Evolutionary conservation across 805 yeast species (phyloP).

Genomic region (Yueomyces sp.): DNA sequence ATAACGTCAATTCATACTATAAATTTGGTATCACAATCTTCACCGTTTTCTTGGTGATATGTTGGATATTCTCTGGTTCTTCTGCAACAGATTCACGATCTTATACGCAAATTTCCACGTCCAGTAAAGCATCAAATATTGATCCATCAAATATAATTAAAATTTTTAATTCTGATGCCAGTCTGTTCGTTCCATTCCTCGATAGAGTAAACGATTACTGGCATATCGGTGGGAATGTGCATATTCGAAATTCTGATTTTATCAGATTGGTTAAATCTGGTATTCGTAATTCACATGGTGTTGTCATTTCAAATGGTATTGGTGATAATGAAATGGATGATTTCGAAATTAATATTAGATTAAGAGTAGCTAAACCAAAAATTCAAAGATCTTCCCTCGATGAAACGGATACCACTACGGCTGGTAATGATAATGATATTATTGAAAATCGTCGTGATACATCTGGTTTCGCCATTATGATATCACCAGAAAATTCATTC

Average conservation of each 20-base stretch:
- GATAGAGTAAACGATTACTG: conserved; percentile 19
- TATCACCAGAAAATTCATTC: conserved; percentile 19
- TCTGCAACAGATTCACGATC: no score
- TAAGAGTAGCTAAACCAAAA: conserved; percentile 5
- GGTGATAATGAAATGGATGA: conserved; percentile 23
- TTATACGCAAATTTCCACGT: no score
- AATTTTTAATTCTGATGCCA: conserved; percentile 14
- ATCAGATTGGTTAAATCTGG: conserved; percentile 13
- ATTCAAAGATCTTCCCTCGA: not conserved
- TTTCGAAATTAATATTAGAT: conserved; percentile 15
- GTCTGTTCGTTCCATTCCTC: conserved; percentile 16
- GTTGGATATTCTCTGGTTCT: no score
- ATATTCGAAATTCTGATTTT: conserved; percentile 16
- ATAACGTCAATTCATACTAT: no score
- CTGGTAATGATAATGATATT: not conserved
- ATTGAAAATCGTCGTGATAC: not conserved
- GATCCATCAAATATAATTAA: conserved; percentile 5
- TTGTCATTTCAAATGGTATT: conserved; percentile 19
- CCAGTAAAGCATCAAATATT: no score
- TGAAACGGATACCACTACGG: not conserved
- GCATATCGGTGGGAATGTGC: conserved; percentile 19
- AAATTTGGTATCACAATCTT: no score
- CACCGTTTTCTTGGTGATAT: not conserved
- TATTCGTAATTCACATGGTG: conserved; percentile 9
- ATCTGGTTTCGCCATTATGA: conserved; percentile 14